Evolutionary conservation across 805 yeast genomes (phyloP), one percentile per base, ranked within the genome.

Genomic region (Lachancea sp.): DNA sequence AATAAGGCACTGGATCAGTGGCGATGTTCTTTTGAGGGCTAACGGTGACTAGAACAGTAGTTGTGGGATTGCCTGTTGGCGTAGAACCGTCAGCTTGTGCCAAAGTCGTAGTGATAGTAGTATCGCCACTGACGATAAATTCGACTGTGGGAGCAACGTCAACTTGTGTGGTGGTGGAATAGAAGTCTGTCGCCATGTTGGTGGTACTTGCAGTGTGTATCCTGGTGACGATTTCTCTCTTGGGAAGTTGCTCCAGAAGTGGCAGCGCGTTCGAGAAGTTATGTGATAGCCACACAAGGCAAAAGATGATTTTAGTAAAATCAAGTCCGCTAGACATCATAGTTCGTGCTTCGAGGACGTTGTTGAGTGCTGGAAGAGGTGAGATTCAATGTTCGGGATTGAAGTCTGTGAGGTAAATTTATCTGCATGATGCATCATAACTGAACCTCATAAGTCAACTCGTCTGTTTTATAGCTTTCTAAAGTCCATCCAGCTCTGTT

Each of bases 121-220:
- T 55, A 34, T 63, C 60, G 42, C 65, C 63, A 39, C 65, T 58
- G 22, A 68, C 57, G 22, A 67, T 49, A 31, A 59, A 57, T 45
- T 66, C 60, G 13, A 67, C 71, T 11, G 70, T 63, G 43, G 71
- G 70, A 11, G 71, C 71, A 29, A 66, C 56, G 20, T 55, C 58
- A 8, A 63, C 49, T 43, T 64, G 56, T 1, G 70, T 66, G 8
- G 63, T 54, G 5, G 72, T 67, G 19, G 73, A 60, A 48, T 66
- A 67, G 20, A 65, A 57, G 40, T 63, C 63, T 3, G 70, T 65
- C 16, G 62, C 61, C 3, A 78, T 74, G 26, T 56, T 49, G 5
- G 74, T 74, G 3, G 80, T 69, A 7, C 58, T 64, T 13, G 83
- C 82, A 15, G 81, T 75, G 51, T 74, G 78, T 28, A 61, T 60